Base-by-base conservation (phyloP, 345 rosid genomes). In the Linum lewisii region DNA sequence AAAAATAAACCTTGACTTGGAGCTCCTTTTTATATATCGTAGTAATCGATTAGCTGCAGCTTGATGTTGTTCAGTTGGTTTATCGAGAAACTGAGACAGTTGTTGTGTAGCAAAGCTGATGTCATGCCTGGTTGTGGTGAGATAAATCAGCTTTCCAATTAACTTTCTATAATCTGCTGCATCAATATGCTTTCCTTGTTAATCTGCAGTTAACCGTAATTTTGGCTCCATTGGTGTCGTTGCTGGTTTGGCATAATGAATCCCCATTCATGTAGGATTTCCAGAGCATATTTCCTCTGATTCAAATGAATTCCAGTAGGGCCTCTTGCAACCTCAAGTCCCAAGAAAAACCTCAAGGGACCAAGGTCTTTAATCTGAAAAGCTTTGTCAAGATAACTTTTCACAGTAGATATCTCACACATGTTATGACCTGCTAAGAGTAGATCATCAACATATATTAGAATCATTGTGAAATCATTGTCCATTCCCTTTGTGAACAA, bases 361-460 rank as follows among this genome's bases (percentile, higher is more conserved):
- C 63, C 55, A 60, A 60, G 63, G 14, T 60, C 55, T 16, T 60
- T 60, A 1, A 60, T 1, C 2, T 60, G 1, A 7, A 60, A 60
- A 1, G 0, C 6, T 0, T 9, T 1, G 22, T 24, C 13, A 5
- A 45, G 54, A 22, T 13, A 14, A 0, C 15, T 0, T 18, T 44
- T 60, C 11, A 60, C 7, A 0, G 0, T 13, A 19, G 26, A 5
- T 21, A 21, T 2, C 1, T 7, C 0, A 3, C 9, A 0, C 5
- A 16, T 14, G 16, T 45, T 13, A 18, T 38, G 21, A 5, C 55
- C 36, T 0, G 38, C 23, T 10, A 60, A 8, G 16, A 15, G 3
- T 1, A 60, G 15, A 47, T 49, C 38, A 44, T 60, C 63, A 9
- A 44, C 7, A 24, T 60, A 14, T 15, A 54, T 54, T 1, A 60